Percentiles rank a stretch among this genome's conserved stretches.
Evolutionary conservation across 352 stramenopile genomes (phyloP).

Genomic region (Phytophthora pinifolia): DNA sequence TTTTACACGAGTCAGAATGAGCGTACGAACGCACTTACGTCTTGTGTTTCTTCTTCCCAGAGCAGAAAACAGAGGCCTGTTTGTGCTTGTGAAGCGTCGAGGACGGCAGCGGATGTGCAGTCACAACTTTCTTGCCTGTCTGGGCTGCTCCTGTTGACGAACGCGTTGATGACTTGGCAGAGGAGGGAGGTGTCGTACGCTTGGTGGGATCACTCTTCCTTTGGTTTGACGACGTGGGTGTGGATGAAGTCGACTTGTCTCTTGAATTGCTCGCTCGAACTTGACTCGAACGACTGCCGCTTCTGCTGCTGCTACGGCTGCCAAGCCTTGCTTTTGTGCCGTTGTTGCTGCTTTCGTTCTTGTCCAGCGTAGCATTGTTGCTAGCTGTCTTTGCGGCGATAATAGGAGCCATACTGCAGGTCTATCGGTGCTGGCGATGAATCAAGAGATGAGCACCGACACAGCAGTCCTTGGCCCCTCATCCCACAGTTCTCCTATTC

Average conservation of each 20-base stretch:
- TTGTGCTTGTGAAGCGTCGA: constrained; percentile 70
- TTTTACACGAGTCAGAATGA: not conserved
- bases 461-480: not conserved
- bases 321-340: constrained; percentile 4
- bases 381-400: constrained; percentile 6
- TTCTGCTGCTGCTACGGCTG: constrained; percentile 15
- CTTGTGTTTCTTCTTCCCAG: constrained; percentile 75
- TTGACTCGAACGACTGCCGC: constrained; percentile 22
- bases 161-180: constrained; percentile 11
- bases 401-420: constrained; percentile 21
- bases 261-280: constrained; percentile 5
- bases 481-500: constrained; percentile 14
- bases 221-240: constrained; percentile 9
- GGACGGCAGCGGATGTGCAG: constrained; percentile 48
- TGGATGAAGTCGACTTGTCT: constrained; percentile 19
- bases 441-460: constrained; percentile 7
- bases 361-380: constrained; percentile 23
- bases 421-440: not conserved
- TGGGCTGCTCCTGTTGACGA: constrained; percentile 4
- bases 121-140: constrained; percentile 18
- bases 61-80: constrained; percentile 65
- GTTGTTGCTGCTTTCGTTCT: constrained; percentile 13
- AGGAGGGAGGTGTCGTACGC: constrained; percentile 8
- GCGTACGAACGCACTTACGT: constrained; percentile 36
- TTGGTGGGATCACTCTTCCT: constrained; percentile 20